Evolutionary conservation across 805 yeast genomes (phyloP), one percentile per base, ranked within the genome.

Genomic region (Nakazawaea holstii): DNA sequence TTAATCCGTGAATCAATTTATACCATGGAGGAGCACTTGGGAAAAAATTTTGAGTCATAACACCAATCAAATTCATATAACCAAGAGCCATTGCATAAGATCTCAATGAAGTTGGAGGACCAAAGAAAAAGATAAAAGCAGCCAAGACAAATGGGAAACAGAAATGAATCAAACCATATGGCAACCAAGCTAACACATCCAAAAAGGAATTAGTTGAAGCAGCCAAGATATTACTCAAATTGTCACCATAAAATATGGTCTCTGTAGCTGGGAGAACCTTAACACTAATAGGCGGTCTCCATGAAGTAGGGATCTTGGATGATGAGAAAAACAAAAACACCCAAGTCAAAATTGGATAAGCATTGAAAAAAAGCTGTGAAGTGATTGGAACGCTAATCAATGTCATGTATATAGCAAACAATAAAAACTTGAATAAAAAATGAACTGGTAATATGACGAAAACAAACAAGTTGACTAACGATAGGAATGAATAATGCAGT

Each of bases 21-120:
- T 92, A 92, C 99, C 99, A 92, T 15, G 99, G 99, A 11, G 99
- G 95, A 46, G 98, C 97, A 43, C 94, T 87, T 6, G 99, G 96
- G 62, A 88, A 89, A 5, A 82, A 52, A 54, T 89, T 75, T 68
- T 94, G 98, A 48, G 79, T 77, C 32, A 85, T 59, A 30, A 92
- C 97, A 39, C 97, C 98, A 44, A 80, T 63, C 53, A 91, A 65
- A 66, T 92, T 94, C 92, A 90, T 86, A 70, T 86, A 89, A 10
- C 99, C 99, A 68, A 94, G 91, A 4, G 97, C 89, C 69, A 90
- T 87, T 2, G 89, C 96, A 66, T 84, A 92, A 7, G 87, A 79
- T 50, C 95, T 79, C 37, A 92, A 67, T 4, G 89, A 72, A 9
- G 86, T 83, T 40, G 99, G 99, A 8, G 98, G 97, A 0, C 88